These are phyloP conservation scores for Coniochaeta ligniaria DNA, from an alignment of 2,329 filamentous ascomycete species.

Conservation along the genomic window DNA sequence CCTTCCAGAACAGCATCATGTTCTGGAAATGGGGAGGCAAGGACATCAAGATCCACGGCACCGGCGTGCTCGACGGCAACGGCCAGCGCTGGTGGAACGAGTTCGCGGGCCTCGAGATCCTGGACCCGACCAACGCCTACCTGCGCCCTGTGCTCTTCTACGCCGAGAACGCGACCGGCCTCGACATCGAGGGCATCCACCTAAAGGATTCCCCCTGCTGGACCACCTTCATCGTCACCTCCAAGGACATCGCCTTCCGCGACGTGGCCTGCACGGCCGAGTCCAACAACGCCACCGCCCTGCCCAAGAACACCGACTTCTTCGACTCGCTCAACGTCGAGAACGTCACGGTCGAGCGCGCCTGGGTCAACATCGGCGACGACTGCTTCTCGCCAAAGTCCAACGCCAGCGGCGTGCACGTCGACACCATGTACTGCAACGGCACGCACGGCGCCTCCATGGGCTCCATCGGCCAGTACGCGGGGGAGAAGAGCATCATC, in stretches of 20 bases:
- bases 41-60: slow-evolving; percentile 52
- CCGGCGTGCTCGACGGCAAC: slow-evolving; percentile 49
- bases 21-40: slow-evolving; percentile 60
- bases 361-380: slow-evolving; percentile 47
- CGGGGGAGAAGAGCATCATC: slow-evolving; percentile 45
- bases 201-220: slow-evolving; percentile 56
- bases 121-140: slow-evolving; percentile 46
- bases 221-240: slow-evolving; percentile 56
- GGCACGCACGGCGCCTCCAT: slow-evolving; percentile 51
- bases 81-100: slow-evolving; percentile 37
- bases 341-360: slow-evolving; percentile 40
- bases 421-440: slow-evolving; percentile 55
- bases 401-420: slow-evolving; percentile 49
- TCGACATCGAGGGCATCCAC: slow-evolving; percentile 49
- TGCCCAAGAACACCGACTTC: slow-evolving; percentile 56
- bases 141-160: slow-evolving; percentile 54
- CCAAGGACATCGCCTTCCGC: slow-evolving; percentile 44
- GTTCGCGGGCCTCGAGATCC: slow-evolving; percentile 33
- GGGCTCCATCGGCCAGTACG: slow-evolving; percentile 51
- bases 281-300: slow-evolving; percentile 34
- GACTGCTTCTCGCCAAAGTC: slow-evolving; percentile 57
- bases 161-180: slow-evolving; percentile 52
- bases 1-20: slow-evolving; percentile 45
- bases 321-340: slow-evolving; percentile 54
- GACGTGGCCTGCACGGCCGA: slow-evolving; percentile 46